Evolutionary conservation across 176 grass and related monocot species (phyloP).

Genomic region (Rhynchospora pubera): DNA sequence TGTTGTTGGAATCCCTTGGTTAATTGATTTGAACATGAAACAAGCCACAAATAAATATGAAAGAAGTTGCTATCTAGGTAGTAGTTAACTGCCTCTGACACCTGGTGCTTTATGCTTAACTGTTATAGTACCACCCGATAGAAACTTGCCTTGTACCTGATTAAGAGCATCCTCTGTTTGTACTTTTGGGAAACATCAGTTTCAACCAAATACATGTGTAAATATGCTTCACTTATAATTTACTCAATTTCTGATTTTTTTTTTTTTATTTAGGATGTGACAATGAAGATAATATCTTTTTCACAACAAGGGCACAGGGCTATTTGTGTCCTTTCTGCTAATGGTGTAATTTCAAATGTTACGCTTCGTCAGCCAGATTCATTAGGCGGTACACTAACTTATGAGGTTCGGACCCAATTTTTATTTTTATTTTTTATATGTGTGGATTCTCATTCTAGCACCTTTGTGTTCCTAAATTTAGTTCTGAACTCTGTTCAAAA

Average conservation of each 20-base stretch:
- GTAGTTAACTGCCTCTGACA: background rate
- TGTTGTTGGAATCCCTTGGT: background rate
- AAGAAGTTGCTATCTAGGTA: background rate
- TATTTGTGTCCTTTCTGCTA: conserved; percentile 76
- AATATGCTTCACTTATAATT: background rate
- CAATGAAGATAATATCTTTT: conserved; percentile 82
- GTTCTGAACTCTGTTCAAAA: background rate
- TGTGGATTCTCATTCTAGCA: background rate
- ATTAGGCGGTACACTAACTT: conserved; percentile 69
- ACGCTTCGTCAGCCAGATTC: conserved; percentile 65
- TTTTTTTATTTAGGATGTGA: conserved; percentile 55
- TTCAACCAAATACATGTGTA: background rate
- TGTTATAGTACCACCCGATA: too few species aligned
- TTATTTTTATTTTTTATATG: background rate
- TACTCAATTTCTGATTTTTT: background rate
- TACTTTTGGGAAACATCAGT: background rate
- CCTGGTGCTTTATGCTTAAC: background rate
- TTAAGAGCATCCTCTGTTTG: too few species aligned
- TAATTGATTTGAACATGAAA: background rate
- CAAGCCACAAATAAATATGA: background rate
- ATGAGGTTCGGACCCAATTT: conserved; percentile 39
- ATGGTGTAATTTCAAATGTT: conserved; percentile 75
- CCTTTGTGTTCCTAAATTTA: background rate
- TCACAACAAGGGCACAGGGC: conserved; percentile 75
- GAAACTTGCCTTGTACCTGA: too few species aligned